Evolutionary conservation across 257 asterid genomes (phyloP), one percentile per base, ranked within the genome.

Genomic region (Perilla frutescens): DNA sequence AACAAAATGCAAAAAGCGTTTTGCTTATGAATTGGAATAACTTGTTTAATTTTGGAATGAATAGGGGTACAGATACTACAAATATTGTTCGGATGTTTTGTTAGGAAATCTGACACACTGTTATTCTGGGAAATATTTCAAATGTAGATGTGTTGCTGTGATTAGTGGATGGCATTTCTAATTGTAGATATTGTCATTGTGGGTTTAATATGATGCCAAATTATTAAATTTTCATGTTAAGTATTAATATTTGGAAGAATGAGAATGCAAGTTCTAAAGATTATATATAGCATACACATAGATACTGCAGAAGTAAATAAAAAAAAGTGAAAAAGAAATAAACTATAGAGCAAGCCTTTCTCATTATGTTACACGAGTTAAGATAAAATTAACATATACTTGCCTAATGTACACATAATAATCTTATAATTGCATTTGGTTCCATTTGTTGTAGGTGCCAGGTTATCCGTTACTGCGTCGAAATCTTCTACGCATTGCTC

Each of bases 401-500:
- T n/a, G n/a, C n/a, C 26, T 20, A 20, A 1, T 20, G 26, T 26
- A 45, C 45, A 7, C 57, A 10, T 43, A 32, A 39, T 2, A 13
- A 43, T 31, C 50, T 56, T 57, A 29, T 40, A 43, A 37, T 62
- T 50, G 61, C 65, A 53, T 70, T 58, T 66, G 54, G 48, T 66
- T 65, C 64, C 31, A 36, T 75, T 48, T 80, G 29, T 66, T 82
- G 67, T 77, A 90, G 96, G 97, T 93, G 63, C 98, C 98, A 57
- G 96, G 96, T 45, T 93, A 89, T 79, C 69, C 82, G 60, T 59
- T 81, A 67, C 81, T 91, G 81, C 97, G 98, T 70, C 83, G 64
- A 69, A 87, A 79, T 84, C 97, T 93, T 61, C 92, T 93, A 48
- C 81, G 48, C 29, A 92, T 93, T 77, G 88, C 97, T 43, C 97